Conservation (phyloP, 1,284 basidiomycete genomes). For the Cerioporus squamosus region DNA sequence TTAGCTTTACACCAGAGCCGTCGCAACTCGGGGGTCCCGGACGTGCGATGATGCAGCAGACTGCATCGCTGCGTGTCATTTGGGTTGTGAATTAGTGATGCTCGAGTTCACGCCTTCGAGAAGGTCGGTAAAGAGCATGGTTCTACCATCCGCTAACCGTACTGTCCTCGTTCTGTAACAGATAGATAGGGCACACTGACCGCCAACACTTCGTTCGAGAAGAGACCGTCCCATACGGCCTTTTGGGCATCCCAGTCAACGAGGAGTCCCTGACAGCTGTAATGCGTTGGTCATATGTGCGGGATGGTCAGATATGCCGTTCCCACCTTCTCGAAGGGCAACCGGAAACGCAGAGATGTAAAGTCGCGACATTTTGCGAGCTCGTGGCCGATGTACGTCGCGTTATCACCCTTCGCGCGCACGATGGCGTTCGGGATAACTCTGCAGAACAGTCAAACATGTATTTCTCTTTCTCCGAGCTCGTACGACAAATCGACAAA, state of each 20-base stretch:
- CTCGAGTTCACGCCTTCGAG: too few species aligned
- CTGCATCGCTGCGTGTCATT: too few species aligned
- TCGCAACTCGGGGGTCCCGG: background rate
- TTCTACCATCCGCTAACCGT: too few species aligned
- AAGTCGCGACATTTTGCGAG: conserved; percentile 76
- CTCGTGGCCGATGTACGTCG: conserved; percentile 84
- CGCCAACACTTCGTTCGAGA: conserved; percentile 70
- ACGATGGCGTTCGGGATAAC: conserved; percentile 80
- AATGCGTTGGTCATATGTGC: conserved; percentile 4
- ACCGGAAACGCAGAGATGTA: conserved; percentile 77
- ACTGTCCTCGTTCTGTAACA: too few species aligned
- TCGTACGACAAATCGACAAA: conserved; percentile 13
- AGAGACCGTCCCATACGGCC: conserved; percentile 87
- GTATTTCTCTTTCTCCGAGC: background rate
- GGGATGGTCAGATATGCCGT: conserved; percentile 2
- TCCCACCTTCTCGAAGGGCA: conserved; percentile 86
- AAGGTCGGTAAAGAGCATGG: too few species aligned
- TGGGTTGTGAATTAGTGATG: too few species aligned
- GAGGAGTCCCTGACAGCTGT: conserved; percentile 72
- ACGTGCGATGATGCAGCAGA: too few species aligned
- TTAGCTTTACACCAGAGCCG: background rate
- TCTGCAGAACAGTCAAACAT: conserved; percentile 42
- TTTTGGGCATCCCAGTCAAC: conserved; percentile 94
- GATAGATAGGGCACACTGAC: conserved; percentile 45
- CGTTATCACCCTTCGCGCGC: conserved; percentile 79